Evolutionary conservation across 23 red algal genomes (phyloP).

Genomic region (Gracilariopsis chorda): DNA sequence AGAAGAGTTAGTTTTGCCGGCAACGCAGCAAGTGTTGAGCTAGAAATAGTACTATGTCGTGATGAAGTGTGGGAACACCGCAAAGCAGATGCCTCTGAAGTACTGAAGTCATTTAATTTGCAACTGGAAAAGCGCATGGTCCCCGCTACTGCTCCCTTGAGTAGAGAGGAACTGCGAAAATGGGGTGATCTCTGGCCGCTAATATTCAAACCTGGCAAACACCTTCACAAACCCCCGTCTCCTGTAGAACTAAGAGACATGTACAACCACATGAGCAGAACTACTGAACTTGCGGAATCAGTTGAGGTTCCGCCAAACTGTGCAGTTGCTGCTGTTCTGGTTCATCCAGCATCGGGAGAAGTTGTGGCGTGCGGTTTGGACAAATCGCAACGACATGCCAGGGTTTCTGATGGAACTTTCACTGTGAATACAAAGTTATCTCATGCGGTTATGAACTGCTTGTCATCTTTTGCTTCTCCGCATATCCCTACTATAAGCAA

Average conservation of each 20-base stretch:
- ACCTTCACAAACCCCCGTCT: conserved; percentile 24
- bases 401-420: background rate
- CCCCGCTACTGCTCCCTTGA: conserved; percentile 32
- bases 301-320: background rate
- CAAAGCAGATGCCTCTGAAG: background rate
- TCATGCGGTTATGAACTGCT: conserved; percentile 66
- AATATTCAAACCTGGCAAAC: conserved; percentile 46
- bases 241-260: conserved; percentile 13
- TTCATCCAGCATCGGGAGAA: conserved; percentile 32
- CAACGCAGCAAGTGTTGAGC: background rate
- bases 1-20: background rate
- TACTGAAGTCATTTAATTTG: conserved; percentile 10
- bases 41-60: conserved; percentile 27
- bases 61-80: conserved; percentile 37
- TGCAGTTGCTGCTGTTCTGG: conserved; percentile 23
- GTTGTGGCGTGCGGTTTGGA: conserved; percentile 29
- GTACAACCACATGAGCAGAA: background rate
- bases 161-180: conserved; percentile 19
- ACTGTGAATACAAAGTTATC: conserved; percentile 12
- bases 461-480: conserved; percentile 21
- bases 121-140: background rate
- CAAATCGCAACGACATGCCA: background rate
- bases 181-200: conserved; percentile 52
- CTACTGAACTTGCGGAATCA: background rate
- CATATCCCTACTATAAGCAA: background rate